These are phyloP conservation scores for Purpureocillium lavendulum DNA, from an alignment of 2,329 filamentous ascomycete species.

Conservation along the genomic window DNA sequence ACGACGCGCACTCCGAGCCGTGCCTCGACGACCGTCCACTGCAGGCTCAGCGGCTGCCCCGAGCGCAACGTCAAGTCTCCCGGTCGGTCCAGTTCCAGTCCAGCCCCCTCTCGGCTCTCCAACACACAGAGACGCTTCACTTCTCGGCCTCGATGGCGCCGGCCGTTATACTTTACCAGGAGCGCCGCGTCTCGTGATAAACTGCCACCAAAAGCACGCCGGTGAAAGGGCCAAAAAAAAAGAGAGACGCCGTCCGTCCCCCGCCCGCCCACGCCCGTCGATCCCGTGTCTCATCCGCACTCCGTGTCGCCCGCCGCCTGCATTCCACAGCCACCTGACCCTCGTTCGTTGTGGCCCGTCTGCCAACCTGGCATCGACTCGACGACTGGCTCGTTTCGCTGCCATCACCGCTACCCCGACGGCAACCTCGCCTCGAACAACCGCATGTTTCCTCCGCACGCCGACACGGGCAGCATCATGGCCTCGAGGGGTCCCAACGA, in stretches of 20 bases:
- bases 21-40: no score
- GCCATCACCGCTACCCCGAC: not conserved
- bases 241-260: not conserved
- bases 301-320: not conserved
- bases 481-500: conserved; percentile 30
- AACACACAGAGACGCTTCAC: not conserved
- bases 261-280: not conserved
- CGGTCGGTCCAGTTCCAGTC: no score
- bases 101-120: no score
- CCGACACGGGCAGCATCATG: conserved; percentile 21
- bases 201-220: no score
- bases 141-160: conserved; percentile 7
- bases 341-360: not conserved
- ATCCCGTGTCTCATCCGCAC: conserved; percentile 1
- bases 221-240: conserved; percentile 1
- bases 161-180: conserved; percentile 2
- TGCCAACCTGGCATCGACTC: not conserved
- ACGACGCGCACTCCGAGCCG: no score
- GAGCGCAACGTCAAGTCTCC: no score
- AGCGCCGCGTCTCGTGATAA: conserved; percentile 5
- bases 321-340: not conserved
- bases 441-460: conserved; percentile 9
- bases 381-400: not conserved
- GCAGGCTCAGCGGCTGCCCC: no score
- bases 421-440: not conserved